These are phyloP conservation scores for Lentinula guzmanii DNA, from an alignment of 768 basidiomycete genomes.

Conservation along the genomic window DNA sequence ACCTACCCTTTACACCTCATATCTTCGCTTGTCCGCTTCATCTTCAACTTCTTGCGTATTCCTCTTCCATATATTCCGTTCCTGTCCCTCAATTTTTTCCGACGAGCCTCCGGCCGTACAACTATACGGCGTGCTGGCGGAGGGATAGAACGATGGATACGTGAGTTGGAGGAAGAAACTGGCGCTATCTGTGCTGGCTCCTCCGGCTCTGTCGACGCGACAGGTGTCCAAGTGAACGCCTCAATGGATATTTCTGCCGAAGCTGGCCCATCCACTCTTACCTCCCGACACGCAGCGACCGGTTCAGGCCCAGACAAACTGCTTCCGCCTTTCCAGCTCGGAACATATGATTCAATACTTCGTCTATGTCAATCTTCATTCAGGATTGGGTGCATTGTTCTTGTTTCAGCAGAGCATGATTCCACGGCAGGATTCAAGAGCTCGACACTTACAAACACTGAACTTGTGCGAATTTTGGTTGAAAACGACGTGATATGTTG, in stretches of 20 bases:
- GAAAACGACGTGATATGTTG: constrained; percentile 76
- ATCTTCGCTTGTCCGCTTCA: constrained; percentile 53
- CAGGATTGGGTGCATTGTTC: constrained; percentile 71
- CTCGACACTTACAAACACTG: constrained; percentile 68
- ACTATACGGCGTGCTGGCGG: constrained; percentile 38
- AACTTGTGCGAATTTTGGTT: constrained; percentile 60
- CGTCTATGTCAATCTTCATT: constrained; percentile 63
- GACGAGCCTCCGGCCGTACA: constrained; percentile 26
- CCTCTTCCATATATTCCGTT: constrained; percentile 57
- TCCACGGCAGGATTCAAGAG: constrained; percentile 83
- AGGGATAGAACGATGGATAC: constrained; percentile 71
- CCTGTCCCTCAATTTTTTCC: constrained; percentile 39
- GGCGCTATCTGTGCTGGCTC: constrained; percentile 61
- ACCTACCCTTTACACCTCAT: constrained; percentile 57
- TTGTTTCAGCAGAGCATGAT: constrained; percentile 90
- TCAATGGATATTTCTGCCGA: constrained; percentile 28
- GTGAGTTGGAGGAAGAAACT: constrained; percentile 79
- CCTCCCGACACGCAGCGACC: constrained; percentile 23
- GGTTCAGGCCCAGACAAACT: constrained; percentile 33
- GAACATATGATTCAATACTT: constrained; percentile 78
- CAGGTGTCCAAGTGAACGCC: constrained; percentile 17
- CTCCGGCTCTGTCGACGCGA: constrained; percentile 19
- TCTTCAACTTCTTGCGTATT: constrained; percentile 62
- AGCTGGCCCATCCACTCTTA: constrained; percentile 39
- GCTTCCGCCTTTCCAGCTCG: constrained; percentile 77